phyloP scores from a whole-genome alignment of 2,329 filamentous ascomycete genomes.

The Trichoderma citrinoviride region DNA sequence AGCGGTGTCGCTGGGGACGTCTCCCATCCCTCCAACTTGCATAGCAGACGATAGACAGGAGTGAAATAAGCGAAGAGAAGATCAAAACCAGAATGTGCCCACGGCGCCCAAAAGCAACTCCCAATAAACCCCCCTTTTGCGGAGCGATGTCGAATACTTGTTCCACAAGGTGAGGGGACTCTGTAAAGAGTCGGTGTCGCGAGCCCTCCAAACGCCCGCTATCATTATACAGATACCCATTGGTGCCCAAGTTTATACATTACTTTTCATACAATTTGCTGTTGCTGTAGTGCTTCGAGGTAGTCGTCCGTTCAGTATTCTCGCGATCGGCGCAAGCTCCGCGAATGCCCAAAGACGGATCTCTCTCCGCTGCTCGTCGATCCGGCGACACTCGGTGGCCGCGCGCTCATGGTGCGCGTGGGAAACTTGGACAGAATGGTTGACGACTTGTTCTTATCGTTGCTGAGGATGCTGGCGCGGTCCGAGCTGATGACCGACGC shows the following conservation, averaged over 20 bases:
- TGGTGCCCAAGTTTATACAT: not conserved
- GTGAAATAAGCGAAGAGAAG: not conserved
- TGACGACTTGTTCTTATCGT: constrained; percentile 36
- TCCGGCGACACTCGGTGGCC: constrained; percentile 36
- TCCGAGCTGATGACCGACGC: constrained; percentile 28
- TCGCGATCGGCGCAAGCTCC: constrained; percentile 3
- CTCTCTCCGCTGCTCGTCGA: constrained; percentile 35
- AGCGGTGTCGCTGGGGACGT: not conserved
- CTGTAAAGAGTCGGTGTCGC: not conserved
- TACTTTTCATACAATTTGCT: not conserved
- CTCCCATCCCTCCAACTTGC: not conserved
- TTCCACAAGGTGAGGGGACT: not conserved
- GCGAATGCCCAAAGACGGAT: constrained; percentile 23
- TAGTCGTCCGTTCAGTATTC: constrained; percentile 6
- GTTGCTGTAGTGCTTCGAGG: not conserved
- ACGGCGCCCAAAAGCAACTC: not conserved
- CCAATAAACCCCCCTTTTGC: not conserved
- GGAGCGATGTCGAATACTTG: not conserved
- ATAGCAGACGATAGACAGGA: not conserved
- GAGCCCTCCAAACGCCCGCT: constrained; percentile 6
- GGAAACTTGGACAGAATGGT: constrained; percentile 39
- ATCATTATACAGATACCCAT: not conserved
- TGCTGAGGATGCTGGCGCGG: constrained; percentile 33
- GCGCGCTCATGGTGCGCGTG: constrained; percentile 32
- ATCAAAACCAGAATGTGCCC: not conserved